Conservation (phyloP, 1,284 basidiomycete species). For the Trichosporon faecale region DNA sequence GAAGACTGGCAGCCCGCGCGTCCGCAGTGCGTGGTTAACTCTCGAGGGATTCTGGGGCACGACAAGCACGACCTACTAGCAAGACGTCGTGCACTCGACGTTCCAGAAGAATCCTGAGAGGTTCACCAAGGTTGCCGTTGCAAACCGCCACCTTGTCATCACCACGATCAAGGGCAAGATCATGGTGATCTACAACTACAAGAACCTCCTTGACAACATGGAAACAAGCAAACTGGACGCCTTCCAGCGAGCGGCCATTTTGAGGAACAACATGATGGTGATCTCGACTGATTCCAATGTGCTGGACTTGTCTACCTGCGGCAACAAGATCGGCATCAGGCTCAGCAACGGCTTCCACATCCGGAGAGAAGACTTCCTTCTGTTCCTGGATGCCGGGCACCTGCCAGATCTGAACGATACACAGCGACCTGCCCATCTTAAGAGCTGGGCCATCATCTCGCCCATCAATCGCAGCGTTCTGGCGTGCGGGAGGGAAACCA, state of each 20-base stretch:
- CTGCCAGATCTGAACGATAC: not conserved
- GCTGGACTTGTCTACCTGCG: not conserved
- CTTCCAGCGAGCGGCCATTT: not conserved
- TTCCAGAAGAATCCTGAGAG: not conserved
- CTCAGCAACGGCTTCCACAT: not conserved
- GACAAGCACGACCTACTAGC: not conserved
- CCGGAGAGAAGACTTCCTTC: not conserved
- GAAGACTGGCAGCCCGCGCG: not conserved
- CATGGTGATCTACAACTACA: constrained; percentile 3
- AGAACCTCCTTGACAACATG: not conserved
- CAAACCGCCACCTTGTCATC: not conserved
- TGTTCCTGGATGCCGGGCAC: not conserved
- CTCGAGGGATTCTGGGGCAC: not conserved
- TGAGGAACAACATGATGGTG: constrained; percentile 1
- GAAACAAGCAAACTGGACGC: not conserved
- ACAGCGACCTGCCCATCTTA: not conserved
- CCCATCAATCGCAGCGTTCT: not conserved
- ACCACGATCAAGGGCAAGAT: constrained; percentile 2
- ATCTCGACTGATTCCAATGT: constrained; percentile 1
- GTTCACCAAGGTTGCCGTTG: not conserved
- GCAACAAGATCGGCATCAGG: not conserved
- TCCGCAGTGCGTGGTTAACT: not conserved
- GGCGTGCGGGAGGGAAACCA: not conserved
- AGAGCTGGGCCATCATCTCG: not conserved
- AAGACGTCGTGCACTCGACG: not conserved